A percentile compares a stretch with the other conserved stretches of the same genome.
These are phyloP conservation scores for Ochetophila trinervis DNA, from an alignment of 306 rosid species.

Conservation along the genomic window DNA sequence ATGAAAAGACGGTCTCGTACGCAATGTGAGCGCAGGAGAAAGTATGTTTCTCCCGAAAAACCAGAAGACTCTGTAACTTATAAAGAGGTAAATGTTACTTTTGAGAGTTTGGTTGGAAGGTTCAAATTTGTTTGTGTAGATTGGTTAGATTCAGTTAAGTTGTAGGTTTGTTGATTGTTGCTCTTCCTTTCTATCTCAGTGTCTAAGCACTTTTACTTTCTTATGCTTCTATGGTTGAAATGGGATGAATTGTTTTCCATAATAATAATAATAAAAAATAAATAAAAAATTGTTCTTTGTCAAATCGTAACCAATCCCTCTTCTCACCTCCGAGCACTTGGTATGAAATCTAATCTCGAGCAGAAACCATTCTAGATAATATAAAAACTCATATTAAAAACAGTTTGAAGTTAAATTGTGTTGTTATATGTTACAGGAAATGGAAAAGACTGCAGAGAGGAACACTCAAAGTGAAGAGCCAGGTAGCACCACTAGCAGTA, in stretches of 20 bases:
- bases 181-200: background rate
- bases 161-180: background rate
- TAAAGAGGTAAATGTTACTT: slow-evolving; percentile 38
- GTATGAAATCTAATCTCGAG: background rate
- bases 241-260: background rate
- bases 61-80: slow-evolving; percentile 32
- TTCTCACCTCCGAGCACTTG: background rate
- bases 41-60: slow-evolving; percentile 33
- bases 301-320: too few species aligned
- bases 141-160: background rate
- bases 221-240: background rate
- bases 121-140: background rate
- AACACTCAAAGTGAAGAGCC: slow-evolving; percentile 41
- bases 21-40: slow-evolving; percentile 33
- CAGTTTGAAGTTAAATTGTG: background rate
- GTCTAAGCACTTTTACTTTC: background rate
- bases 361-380: too few species aligned
- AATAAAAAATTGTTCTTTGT: too few species aligned
- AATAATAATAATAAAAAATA: too few species aligned
- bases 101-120: background rate
- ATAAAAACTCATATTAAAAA: too few species aligned
- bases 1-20: slow-evolving; percentile 50
- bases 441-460: slow-evolving; percentile 23
- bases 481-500: slow-evolving; percentile 34
- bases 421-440: slow-evolving; percentile 46